A percentile compares a stretch with the other conserved stretches of the same genome.
These are phyloP conservation scores for Avena atlantica DNA, from an alignment of 176 grass and related monocot species.

Conservation along the genomic window DNA sequence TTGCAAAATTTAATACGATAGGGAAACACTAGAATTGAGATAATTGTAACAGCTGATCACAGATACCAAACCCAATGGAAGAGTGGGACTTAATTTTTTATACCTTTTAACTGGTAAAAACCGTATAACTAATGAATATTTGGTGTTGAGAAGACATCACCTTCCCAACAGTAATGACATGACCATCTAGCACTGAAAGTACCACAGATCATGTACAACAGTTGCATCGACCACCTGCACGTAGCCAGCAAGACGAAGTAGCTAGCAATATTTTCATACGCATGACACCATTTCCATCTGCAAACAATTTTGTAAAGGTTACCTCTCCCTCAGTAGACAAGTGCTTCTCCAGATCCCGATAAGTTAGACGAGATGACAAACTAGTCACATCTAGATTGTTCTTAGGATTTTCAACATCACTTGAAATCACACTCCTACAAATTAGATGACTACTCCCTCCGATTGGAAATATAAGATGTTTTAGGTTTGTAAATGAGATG, in stretches of 20 bases:
- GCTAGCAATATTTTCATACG: background rate
- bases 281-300: background rate
- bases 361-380: conserved; percentile 54
- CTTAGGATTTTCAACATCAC: conserved; percentile 59
- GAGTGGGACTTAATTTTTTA: too few species aligned
- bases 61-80: too few species aligned
- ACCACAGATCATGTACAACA: conserved; percentile 80
- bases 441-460: conserved; percentile 49
- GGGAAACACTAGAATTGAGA: too few species aligned
- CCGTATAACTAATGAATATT: too few species aligned
- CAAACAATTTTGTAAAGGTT: conserved; percentile 42
- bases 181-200: conserved; percentile 79
- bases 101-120: too few species aligned
- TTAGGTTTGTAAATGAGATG: too few species aligned
- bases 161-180: conserved; percentile 94
- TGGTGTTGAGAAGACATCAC: too few species aligned
- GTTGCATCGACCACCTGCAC: conserved; percentile 66
- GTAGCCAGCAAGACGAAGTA: background rate
- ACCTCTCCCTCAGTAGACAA: conserved; percentile 66
- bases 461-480: too few species aligned
- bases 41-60: too few species aligned
- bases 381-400: conserved; percentile 82
- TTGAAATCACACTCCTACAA: conserved; percentile 60
- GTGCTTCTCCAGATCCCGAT: conserved; percentile 60
- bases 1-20: too few species aligned